Percentiles rank a stretch among this genome's conserved stretches.
phyloP scores from a whole-genome alignment of 305 asterid species.

The Fraxinus dipetala region DNA sequence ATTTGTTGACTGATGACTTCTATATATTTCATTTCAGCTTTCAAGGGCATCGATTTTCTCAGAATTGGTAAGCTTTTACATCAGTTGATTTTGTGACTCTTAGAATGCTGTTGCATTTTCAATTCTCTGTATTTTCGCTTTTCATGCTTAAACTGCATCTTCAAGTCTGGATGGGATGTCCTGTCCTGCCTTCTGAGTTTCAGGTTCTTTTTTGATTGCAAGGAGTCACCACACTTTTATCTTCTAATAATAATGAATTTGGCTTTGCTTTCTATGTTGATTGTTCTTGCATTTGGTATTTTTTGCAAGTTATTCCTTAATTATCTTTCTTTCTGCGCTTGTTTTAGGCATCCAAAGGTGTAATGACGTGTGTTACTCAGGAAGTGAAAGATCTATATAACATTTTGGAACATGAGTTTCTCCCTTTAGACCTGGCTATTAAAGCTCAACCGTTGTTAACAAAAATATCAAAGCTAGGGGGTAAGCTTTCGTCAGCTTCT shows the following conservation, averaged over 20 bases:
- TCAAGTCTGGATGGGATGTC: conserved; percentile 2
- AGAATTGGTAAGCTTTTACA: conserved; percentile 62
- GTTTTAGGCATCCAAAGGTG: conserved; percentile 74
- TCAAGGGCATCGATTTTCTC: conserved; percentile 73
- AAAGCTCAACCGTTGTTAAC: conserved; percentile 63
- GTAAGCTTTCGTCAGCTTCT: conserved; percentile 75
- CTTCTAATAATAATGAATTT: neutral
- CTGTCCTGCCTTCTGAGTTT: neutral
- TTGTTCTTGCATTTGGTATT: conserved; percentile 1
- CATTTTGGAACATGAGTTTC: conserved; percentile 65
- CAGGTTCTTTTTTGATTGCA: neutral
- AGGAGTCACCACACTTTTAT: neutral
- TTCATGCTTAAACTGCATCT: conserved; percentile 5
- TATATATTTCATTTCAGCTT: conserved; percentile 55
- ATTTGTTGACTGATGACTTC: conserved; percentile 23
- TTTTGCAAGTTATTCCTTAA: neutral
- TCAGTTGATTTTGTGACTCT: neutral
- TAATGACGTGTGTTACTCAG: conserved; percentile 72
- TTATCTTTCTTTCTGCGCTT: conserved; percentile 14
- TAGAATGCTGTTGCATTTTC: neutral
- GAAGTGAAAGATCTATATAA: conserved; percentile 85
- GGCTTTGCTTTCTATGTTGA: conserved; percentile 1
- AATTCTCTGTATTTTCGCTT: conserved; percentile 2
- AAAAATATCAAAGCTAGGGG: conserved; percentile 81
- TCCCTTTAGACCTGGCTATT: conserved; percentile 65